Conservation (phyloP, 441 rosid genomes). For the Euphorbia schlechtendalii region DNA sequence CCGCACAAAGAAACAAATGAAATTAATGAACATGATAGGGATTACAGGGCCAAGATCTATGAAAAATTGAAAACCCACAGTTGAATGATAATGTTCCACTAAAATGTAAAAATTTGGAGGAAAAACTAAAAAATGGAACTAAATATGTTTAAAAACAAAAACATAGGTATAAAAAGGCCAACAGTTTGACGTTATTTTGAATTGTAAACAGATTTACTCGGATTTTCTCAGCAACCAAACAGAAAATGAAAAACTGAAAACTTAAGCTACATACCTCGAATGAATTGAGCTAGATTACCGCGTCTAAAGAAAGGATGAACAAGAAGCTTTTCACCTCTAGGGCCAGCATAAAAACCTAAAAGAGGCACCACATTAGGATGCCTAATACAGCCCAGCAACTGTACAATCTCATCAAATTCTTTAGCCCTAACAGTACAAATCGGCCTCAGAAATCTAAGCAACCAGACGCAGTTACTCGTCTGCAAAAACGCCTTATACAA, state of each 20-base stretch:
- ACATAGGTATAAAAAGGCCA: neutral
- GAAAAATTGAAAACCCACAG: neutral
- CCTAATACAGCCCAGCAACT: constrained; percentile 48
- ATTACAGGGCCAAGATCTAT: constrained; percentile 2
- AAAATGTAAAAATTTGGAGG: neutral
- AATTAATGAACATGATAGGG: constrained; percentile 4
- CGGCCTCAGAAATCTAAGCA: constrained; percentile 84
- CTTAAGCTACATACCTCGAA: too few relatives aligned
- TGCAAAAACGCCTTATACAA: constrained; percentile 72
- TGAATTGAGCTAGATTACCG: too few relatives aligned
- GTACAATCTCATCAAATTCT: constrained; percentile 46
- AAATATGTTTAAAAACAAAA: neutral
- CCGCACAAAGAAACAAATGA: neutral
- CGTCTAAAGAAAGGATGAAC: too few relatives aligned
- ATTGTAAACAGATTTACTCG: constrained; percentile 4
- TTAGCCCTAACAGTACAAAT: constrained; percentile 43
- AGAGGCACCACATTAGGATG: constrained; percentile 83
- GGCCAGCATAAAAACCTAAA: constrained; percentile 12
- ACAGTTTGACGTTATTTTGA: neutral
- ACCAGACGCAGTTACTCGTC: constrained; percentile 42
- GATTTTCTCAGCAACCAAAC: constrained; percentile 20
- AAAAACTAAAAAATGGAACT: neutral
- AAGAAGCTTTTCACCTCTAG: too few relatives aligned
- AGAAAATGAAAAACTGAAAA: neutral
- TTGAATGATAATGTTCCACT: neutral